A percentile compares a stretch with the other conserved stretches of the same genome.
Evolutionary conservation across 202 grass and related monocot genomes (phyloP).

Genomic region (Zizania palustris): DNA sequence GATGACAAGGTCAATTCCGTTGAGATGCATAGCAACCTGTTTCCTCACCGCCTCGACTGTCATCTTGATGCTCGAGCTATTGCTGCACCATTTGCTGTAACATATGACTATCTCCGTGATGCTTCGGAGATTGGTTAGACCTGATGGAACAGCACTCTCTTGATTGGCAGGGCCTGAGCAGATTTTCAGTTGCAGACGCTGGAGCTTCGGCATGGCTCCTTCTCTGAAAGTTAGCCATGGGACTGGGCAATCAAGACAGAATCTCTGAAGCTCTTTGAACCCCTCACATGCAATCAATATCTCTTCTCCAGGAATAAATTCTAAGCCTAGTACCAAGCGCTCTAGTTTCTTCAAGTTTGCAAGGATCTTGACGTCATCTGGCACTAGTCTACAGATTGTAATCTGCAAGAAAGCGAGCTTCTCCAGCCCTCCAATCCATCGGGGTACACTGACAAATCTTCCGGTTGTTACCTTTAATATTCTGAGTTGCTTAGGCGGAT

Average conservation of each 20-base stretch:
- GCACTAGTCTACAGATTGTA: not conserved
- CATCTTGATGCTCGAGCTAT: not conserved
- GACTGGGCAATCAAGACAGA: constrained; percentile 4
- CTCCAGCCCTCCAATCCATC: not conserved
- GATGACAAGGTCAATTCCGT: not conserved
- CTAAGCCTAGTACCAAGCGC: constrained; percentile 5
- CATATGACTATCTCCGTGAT: not conserved
- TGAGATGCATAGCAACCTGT: not conserved
- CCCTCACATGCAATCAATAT: not conserved
- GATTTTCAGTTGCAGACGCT: not conserved
- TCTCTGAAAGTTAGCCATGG: not conserved
- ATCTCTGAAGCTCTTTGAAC: not conserved
- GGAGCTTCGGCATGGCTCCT: not conserved
- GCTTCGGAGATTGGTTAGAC: not conserved
- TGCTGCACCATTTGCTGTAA: not conserved
- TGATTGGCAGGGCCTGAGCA: not conserved
- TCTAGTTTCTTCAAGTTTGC: not conserved
- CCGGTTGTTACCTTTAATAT: not conserved
- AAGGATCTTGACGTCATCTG: not conserved
- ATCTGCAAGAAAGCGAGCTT: constrained; percentile 15
- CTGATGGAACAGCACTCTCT: not conserved
- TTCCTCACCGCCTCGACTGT: not conserved
- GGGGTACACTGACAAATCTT: not conserved
- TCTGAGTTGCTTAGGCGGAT: fast-evolving
- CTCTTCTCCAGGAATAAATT: not conserved